Conservation (phyloP, 805 yeast species). For the Candida railenensis region DNA sequence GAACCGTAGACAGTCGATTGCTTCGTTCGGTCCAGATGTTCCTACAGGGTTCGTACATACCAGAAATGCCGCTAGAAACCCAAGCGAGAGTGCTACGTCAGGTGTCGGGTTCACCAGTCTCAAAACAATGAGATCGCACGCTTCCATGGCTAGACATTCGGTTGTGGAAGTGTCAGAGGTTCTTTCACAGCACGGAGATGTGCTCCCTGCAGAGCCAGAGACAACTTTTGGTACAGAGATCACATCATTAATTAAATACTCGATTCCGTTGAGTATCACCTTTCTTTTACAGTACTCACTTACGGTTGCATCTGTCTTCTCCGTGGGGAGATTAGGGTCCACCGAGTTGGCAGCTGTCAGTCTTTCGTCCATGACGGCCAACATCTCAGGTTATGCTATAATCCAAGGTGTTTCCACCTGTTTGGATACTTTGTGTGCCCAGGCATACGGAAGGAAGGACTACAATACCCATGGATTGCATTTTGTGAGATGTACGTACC, state of each 20-base stretch:
- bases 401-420: slow-evolving; percentile 80
- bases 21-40: slow-evolving; percentile 25
- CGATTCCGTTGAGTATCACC: slow-evolving; percentile 62
- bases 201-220: slow-evolving; percentile 39
- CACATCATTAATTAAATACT: slow-evolving; percentile 36
- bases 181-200: slow-evolving; percentile 19
- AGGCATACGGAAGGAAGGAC: slow-evolving; percentile 71
- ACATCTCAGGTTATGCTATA: slow-evolving; percentile 70
- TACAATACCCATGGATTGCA: slow-evolving; percentile 65
- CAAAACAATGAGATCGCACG: slow-evolving; percentile 6
- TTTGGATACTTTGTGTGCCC: slow-evolving; percentile 75
- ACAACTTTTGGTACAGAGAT: slow-evolving; percentile 42
- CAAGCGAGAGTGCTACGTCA: slow-evolving; percentile 8
- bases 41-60: slow-evolving; percentile 9
- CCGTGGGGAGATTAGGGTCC: slow-evolving; percentile 72
- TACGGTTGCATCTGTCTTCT: slow-evolving; percentile 74
- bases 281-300: slow-evolving; percentile 70
- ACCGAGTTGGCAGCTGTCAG: slow-evolving; percentile 75
- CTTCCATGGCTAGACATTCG: slow-evolving; percentile 10
- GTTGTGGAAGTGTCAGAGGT: slow-evolving; percentile 17
- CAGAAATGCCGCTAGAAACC: slow-evolving; percentile 4
- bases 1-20: slow-evolving; percentile 38
- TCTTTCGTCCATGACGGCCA: slow-evolving; percentile 74
- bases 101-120: not conserved
- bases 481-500: slow-evolving; percentile 63